Base-by-base conservation (phyloP, 441 rosid genomes). In the Erysimum cheiri region DNA sequence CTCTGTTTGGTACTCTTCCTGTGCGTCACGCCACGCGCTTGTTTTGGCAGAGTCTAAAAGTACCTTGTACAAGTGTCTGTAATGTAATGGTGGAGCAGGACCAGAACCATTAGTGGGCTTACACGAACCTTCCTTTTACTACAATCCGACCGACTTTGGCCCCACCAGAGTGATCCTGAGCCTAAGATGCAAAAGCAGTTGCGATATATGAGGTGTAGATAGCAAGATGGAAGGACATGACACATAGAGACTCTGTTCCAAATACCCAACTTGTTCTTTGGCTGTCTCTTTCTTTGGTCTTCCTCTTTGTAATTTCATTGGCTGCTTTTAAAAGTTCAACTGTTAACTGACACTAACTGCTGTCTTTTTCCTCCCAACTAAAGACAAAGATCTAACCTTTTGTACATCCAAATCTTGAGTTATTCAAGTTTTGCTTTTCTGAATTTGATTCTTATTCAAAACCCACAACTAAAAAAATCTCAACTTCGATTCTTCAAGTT, bases 261-360 rank as follows among this genome's bases (percentile, higher is more conserved):
- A 62, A 17, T 22, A 19, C 44, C 47, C 75, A 61, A 71, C 63
- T 71, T 71, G 75, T 70, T 61, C 41, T 55, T 63, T 41, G 62
- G 69, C 29, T 31, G 74, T 63, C 75, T 58, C 69, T 52, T 11
- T 60, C 60, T 37, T 60, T 60, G 28, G 24, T 70, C 32, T 28
- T 32, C 14, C 26, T 32, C 68, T 60, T 31, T 62, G 55, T 37
- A 31, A 62, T 31, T 49, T 50, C 26, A 43, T 67, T 43, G 29
- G 69, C 68, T 60, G 28, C 32, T 28, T 43, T 67, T 53, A 9
- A 36, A 59, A 31, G 8, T 41, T 53, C 63, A 74, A 74, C 73
- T 60, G 64, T 65, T 49, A 73, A 73, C 72, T 73, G 72, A 48
- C 71, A 72, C 57, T 54, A 74, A 60, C 69, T 44, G 59, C 39